Evolutionary conservation across 1,139 yeast genomes (phyloP).

Genomic region (Hansenula sp.): DNA sequence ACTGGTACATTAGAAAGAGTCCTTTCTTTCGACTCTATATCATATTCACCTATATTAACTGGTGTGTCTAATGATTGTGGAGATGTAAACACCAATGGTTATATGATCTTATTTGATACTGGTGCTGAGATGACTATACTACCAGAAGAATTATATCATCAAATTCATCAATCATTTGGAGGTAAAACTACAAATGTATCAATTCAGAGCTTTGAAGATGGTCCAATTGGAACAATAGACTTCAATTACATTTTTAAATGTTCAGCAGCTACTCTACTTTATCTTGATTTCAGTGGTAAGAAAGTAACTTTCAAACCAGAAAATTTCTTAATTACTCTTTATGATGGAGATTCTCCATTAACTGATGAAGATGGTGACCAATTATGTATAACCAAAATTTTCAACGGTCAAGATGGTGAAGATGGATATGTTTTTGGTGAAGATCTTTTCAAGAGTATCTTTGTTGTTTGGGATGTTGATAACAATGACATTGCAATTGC

Average conservation of each 20-base stretch:
- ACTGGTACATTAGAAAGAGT: conserved; percentile 35
- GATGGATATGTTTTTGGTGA: conserved; percentile 36
- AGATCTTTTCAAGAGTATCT: conserved; percentile 42
- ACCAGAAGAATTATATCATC: conserved; percentile 8
- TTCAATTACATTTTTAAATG: conserved; percentile 15
- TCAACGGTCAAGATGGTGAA: conserved; percentile 31
- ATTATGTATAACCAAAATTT: conserved; percentile 12
- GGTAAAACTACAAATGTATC: conserved; percentile 5
- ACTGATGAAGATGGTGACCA: conserved; percentile 12
- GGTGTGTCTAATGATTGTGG: conserved; percentile 11
- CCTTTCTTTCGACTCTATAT: conserved; percentile 10
- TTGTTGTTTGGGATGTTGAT: conserved; percentile 48
- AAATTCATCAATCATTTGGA: conserved; percentile 13
- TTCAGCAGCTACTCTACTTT: conserved; percentile 10
- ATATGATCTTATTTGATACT: conserved; percentile 11
- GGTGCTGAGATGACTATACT: conserved; percentile 11
- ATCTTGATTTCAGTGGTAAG: conserved; percentile 14
- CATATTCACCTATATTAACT: conserved; percentile 5
- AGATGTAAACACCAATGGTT: conserved; percentile 1
- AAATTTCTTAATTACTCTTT: not conserved
- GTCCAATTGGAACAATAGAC: not conserved
- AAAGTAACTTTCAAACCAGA: not conserved
- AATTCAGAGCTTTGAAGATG: conserved; percentile 2
- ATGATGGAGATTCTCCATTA: not conserved
- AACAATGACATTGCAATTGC: conserved; percentile 45